phyloP scores from a whole-genome alignment of 1,139 yeast genomes.

The Suhomyces panamericanus region DNA sequence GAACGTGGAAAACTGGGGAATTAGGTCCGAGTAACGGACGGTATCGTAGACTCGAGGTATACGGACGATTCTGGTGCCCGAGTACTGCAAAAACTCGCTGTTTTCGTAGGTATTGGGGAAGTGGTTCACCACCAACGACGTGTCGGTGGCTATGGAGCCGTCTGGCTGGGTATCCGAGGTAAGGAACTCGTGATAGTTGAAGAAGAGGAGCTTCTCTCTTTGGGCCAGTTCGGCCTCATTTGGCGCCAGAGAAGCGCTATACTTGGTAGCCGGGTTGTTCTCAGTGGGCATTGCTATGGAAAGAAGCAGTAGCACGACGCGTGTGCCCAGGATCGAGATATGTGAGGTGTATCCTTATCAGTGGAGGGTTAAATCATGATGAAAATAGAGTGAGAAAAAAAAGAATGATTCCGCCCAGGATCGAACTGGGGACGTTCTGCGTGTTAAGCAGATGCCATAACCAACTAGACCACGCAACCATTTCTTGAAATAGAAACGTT shows the following conservation, averaged over 20 bases:
- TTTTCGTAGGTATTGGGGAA: slow-evolving; percentile 57
- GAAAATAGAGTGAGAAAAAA: slow-evolving; percentile 11
- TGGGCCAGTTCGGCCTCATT: neutral
- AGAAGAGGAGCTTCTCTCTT: slow-evolving; percentile 37
- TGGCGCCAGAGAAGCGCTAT: neutral
- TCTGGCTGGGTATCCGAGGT: slow-evolving; percentile 30
- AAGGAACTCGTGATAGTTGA: slow-evolving; percentile 66
- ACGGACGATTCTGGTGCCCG: slow-evolving; percentile 57
- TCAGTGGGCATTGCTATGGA: neutral
- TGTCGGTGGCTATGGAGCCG: slow-evolving; percentile 15
- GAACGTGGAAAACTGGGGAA: slow-evolving; percentile 59
- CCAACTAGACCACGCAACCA: slow-evolving; percentile 91
- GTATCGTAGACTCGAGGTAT: slow-evolving; percentile 55
- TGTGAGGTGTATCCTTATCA: neutral
- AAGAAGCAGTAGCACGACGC: slow-evolving; percentile 1
- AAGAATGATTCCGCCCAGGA: slow-evolving; percentile 94
- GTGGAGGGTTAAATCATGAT: neutral
- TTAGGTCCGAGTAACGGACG: slow-evolving; percentile 30
- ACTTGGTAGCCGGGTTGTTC: neutral
- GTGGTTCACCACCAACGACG: slow-evolving; percentile 54
- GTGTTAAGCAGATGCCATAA: slow-evolving; percentile 99
- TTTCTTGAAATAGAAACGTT: slow-evolving; percentile 4
- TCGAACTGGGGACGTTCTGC: slow-evolving; percentile 99
- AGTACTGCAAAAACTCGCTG: slow-evolving; percentile 27
- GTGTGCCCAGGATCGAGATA: neutral